Evolutionary conservation across 2,329 filamentous ascomycete species (phyloP).

Genomic region (Paracorniculantispora psalliotae): DNA sequence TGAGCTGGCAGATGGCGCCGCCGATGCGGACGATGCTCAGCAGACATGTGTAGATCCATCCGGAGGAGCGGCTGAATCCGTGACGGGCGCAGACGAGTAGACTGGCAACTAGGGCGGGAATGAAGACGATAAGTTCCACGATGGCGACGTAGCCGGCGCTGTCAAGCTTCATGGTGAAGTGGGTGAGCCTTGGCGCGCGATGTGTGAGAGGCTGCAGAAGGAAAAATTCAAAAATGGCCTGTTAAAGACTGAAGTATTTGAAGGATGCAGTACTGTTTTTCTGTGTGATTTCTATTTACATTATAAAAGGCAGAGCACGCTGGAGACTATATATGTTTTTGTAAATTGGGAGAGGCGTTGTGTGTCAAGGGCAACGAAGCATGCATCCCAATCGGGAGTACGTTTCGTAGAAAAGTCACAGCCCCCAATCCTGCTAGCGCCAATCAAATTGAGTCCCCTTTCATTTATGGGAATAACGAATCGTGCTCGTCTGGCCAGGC

Average conservation of each 20-base stretch:
- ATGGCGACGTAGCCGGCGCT: constrained; percentile 29
- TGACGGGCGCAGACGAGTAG: constrained; percentile 37
- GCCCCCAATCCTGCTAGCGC: background rate
- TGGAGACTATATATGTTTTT: background rate
- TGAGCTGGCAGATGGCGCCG: constrained; percentile 45
- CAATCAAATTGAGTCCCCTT: background rate
- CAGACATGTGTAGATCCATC: constrained; percentile 49
- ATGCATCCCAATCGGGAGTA: background rate
- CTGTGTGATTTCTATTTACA: no score
- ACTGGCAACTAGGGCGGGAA: constrained; percentile 31
- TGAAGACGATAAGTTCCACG: constrained; percentile 36
- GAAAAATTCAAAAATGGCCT: no score
- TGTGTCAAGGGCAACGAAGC: background rate
- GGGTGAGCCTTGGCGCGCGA: background rate
- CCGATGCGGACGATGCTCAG: constrained; percentile 48
- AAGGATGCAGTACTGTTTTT: no score
- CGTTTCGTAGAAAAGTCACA: background rate
- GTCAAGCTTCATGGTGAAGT: constrained; percentile 13
- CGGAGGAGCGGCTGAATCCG: constrained; percentile 39
- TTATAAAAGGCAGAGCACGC: background rate
- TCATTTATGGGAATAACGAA: background rate
- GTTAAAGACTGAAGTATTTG: no score
- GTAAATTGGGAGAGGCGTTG: background rate
- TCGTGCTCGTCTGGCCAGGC: background rate
- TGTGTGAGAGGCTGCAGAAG: background rate